Evolutionary conservation across 441 rosid species (phyloP).

Genomic region (Euphorbia schlechtendalii): DNA sequence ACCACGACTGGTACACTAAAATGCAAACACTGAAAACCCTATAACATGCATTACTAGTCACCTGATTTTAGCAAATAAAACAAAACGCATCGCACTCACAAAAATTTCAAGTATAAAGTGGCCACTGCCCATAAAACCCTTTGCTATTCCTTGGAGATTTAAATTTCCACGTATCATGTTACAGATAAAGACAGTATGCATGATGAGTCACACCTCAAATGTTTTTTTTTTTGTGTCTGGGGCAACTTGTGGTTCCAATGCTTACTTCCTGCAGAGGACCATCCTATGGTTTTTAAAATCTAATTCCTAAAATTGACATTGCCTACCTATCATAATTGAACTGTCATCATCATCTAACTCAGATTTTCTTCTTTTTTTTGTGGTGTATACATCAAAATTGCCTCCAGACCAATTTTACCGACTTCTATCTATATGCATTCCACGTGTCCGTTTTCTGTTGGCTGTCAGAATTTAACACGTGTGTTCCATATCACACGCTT

Average conservation of each 20-base stretch:
- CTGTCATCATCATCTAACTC: slow-evolving; percentile 22
- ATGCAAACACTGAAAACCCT: not conserved
- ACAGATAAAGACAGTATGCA: slow-evolving; percentile 8
- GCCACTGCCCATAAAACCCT: not conserved
- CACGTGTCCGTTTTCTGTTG: slow-evolving; percentile 3
- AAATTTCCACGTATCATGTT: not conserved
- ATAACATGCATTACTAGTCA: not conserved
- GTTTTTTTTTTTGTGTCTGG: not conserved
- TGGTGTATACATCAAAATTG: not conserved
- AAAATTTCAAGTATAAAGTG: not conserved
- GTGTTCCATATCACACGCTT: slow-evolving; percentile 19
- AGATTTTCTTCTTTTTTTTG: not conserved
- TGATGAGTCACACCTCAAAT: not conserved
- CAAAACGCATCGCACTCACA: slow-evolving; percentile 9
- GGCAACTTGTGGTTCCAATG: not conserved
- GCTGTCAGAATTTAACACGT: slow-evolving; percentile 8
- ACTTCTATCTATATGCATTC: not conserved
- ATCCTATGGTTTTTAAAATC: not conserved
- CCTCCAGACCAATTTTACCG: not conserved
- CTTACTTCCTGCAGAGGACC: not conserved
- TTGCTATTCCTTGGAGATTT: not conserved
- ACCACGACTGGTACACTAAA: not conserved
- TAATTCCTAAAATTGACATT: slow-evolving; percentile 15
- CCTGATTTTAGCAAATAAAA: not conserved
- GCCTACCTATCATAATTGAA: slow-evolving; percentile 12